Percentiles rank a stretch among this genome's conserved stretches.
These are phyloP conservation scores for Casuarina glauca DNA, from an alignment of 306 rosid species.

Conservation along the genomic window DNA sequence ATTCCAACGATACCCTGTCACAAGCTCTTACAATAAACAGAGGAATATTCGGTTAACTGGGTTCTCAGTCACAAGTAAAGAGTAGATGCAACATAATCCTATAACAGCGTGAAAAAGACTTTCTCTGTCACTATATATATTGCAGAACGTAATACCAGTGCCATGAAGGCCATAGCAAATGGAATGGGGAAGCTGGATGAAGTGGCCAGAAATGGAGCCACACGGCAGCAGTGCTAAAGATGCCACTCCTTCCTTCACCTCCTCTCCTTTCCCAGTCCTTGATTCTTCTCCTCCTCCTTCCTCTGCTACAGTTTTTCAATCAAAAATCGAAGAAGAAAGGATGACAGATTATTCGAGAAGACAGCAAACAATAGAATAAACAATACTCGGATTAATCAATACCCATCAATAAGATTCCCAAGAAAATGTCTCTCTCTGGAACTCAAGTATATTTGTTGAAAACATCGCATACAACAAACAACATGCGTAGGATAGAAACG, in stretches of 20 bases:
- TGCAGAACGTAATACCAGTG: constrained; percentile 43
- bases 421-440: neutral
- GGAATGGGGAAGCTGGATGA: constrained; percentile 68
- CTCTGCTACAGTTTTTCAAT: constrained; percentile 23
- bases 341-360: neutral
- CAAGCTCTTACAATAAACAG: constrained; percentile 17
- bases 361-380: neutral
- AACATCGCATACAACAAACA: no score
- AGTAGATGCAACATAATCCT: neutral
- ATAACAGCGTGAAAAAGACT: neutral
- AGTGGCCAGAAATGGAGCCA: constrained; percentile 90
- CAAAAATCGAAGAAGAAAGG: neutral
- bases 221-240: constrained; percentile 78
- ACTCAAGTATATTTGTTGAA: neutral
- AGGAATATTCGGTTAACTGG: neutral
- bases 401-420: constrained; percentile 2
- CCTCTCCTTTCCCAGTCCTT: constrained; percentile 26
- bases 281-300: constrained; percentile 31
- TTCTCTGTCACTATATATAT: no score
- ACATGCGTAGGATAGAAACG: neutral
- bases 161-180: constrained; percentile 87
- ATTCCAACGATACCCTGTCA: neutral
- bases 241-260: constrained; percentile 84
- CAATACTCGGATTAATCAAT: neutral
- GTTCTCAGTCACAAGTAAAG: neutral